Evolutionary conservation across 306 rosid species (phyloP), one percentile per base, ranked within the genome.

Genomic region (Trifolium subterraneum): DNA sequence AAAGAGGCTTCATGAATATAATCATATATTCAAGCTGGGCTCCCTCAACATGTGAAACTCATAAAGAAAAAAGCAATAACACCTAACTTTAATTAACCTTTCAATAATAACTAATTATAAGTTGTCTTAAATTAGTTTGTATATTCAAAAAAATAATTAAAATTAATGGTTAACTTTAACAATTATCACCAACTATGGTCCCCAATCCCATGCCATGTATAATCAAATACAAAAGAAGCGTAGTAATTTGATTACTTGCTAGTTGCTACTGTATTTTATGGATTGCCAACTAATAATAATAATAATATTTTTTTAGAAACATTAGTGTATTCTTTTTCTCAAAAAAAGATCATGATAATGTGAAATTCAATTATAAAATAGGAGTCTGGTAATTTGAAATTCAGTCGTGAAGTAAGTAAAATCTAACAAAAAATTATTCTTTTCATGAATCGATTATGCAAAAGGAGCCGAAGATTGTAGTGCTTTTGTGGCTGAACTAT

Each of bases 1-100:
- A 79, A 48, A 39, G 33, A 11, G 72, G n/a, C 35, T 68, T 85
- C 84, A 50, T 58, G 71, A 82, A 80, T 68, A 75, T 67, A 84
- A 85, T 81, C 71, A 78, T 77, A 70, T 79, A 64, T 27, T 79
- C 55, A 64, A 78, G 64, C 79, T 79, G 87, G 86, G 88, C 87
- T 86, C 87, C 73, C 90, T 67, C 19, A 29, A 42, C 87, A 71
- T 80, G 81, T 71, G 84, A 85, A 71, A 62, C 19, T 72, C 73
- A 78, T 78, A 76, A 75, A 81, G 63, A 27, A 50, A 50, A 59
- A 76, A 70, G 55, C 78, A 70, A 78, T 55, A 70, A 14, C 68
- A 42, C 69, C 38, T 56, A 19, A 10, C 68, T 74, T 73, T 63
- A 67, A 39, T 73, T 63, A 67, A 39, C 64, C 72, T 73, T 77